A percentile compares a stretch with the other conserved stretches of the same genome.
These are phyloP conservation scores for Coniella lustricola DNA, from an alignment of 2,329 filamentous ascomycete species.

Conservation along the genomic window DNA sequence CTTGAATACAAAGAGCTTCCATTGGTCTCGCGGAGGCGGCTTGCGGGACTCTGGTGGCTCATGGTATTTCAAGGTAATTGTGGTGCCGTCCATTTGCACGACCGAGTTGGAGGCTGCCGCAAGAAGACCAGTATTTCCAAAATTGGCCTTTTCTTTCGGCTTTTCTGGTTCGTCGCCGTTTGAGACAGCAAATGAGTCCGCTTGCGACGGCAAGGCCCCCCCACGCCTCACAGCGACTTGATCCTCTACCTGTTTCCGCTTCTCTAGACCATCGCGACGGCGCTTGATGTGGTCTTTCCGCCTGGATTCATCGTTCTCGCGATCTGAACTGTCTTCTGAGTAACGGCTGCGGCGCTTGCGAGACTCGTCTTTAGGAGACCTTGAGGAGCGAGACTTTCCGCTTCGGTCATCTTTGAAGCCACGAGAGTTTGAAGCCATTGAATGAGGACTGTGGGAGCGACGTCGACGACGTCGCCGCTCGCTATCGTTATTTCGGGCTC, in stretches of 20 bases:
- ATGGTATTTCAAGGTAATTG: constrained; percentile 87
- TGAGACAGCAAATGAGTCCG: constrained; percentile 50
- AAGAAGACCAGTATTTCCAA: constrained; percentile 68
- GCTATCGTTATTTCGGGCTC: constrained; percentile 1
- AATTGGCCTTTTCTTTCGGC: constrained; percentile 86
- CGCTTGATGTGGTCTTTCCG: constrained; percentile 1
- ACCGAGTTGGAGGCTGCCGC: constrained; percentile 80
- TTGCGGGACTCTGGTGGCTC: constrained; percentile 91
- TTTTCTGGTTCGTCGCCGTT: constrained; percentile 43
- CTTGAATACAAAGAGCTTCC: constrained; percentile 94
- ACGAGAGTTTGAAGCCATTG: constrained; percentile 3
- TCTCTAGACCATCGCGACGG: not conserved
- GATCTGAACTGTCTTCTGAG: not conserved
- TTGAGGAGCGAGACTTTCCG: not conserved
- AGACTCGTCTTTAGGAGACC: constrained; percentile 9
- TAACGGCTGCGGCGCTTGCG: not conserved
- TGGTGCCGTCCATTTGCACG: constrained; percentile 64
- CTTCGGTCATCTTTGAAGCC: not conserved
- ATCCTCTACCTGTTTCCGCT: not conserved
- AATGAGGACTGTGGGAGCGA: constrained; percentile 10
- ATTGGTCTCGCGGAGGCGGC: constrained; percentile 67
- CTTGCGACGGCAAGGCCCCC: constrained; percentile 54
- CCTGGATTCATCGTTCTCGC: not conserved
- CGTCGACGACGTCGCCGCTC: constrained; percentile 6
- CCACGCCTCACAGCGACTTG: constrained; percentile 20